Base-by-base conservation (phyloP, 352 stramenopile species). In the Pythium folliculosum region DNA sequence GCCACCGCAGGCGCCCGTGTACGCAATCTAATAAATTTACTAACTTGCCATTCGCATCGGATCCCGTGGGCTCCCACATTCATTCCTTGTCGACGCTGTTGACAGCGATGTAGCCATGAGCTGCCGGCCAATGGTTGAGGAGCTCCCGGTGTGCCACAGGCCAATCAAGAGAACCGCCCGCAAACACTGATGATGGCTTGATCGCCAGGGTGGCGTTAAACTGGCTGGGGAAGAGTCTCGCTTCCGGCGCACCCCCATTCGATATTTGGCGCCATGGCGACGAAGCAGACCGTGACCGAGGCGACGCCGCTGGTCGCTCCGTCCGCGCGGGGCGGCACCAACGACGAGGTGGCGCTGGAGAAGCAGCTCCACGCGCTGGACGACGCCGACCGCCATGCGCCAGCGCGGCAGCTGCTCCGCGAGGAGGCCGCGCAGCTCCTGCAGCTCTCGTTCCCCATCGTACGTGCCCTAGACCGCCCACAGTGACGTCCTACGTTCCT, bases 381-480 rank as follows among this genome's bases (percentile, higher is more conserved):
- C 6, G 38, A 63, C 16, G 57, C 43, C 1, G 69, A 70, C 40
- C 10, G 9, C 5, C 56, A 37, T 14, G 38, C 51, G 30, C 30
- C 49, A 9, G 16, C 35, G 23, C 16, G 12, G 2, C n/a, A 62
- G 23, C 30, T 73, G 12, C n/a, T 67, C 5, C 25, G 30, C n/a
- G 60, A 69, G 17, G 69, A 76, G 52, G 23, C 40, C 12, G 25
- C 5, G 21, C 22, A 27, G 25, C 63, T 75, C 22, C 17, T 60
- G 1, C 7, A 50, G 63, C 63, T 75, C 16, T 56, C 67, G 1
- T 7, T 73, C 12, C 67, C 67, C 16, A 62, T 73, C 6, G 64
- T 71, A 56, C 47, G 63, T 70, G 17, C 14, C 22, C 13, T 22
- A 6, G 8, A 35, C 22, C 21, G n/a, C 35, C 3, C 50, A 16